Percentiles rank a stretch among this genome's conserved stretches.
Conservation (phyloP, 1,139 yeast species). For the Hemisphaericaspora subhashii region DNA sequence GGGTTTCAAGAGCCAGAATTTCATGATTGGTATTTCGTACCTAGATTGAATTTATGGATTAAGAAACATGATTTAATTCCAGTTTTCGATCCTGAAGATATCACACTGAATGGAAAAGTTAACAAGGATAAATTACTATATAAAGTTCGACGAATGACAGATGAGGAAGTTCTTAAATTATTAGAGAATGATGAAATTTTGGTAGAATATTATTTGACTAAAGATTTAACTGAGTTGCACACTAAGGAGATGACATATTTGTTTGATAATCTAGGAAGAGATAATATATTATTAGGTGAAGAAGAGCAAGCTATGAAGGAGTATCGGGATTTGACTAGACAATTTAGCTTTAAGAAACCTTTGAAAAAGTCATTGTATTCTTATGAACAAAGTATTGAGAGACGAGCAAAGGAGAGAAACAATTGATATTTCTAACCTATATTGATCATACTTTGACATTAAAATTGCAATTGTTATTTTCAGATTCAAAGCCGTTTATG, state of each 20-base stretch:
- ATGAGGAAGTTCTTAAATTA: slow-evolving; percentile 26
- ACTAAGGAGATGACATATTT: slow-evolving; percentile 25
- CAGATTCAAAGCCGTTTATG: no score
- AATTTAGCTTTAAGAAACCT: slow-evolving; percentile 26
- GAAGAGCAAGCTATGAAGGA: slow-evolving; percentile 17
- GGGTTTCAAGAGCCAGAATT: neutral
- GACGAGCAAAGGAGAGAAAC: no score
- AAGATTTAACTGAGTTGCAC: slow-evolving; percentile 33
- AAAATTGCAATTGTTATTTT: no score
- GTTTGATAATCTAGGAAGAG: slow-evolving; percentile 11
- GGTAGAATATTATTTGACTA: slow-evolving; percentile 25
- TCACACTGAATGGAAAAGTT: neutral
- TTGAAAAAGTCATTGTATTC: slow-evolving; percentile 18
- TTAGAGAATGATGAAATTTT: slow-evolving; percentile 34
- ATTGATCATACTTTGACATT: no score
- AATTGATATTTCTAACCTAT: no score
- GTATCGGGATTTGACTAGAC: slow-evolving; percentile 19
- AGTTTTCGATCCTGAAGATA: neutral
- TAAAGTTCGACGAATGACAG: slow-evolving; percentile 10
- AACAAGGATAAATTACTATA: neutral
- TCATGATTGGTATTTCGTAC: neutral
- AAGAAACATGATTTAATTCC: neutral
- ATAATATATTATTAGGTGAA: slow-evolving; percentile 13
- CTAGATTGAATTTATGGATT: neutral
- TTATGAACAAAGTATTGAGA: neutral